phyloP scores from a whole-genome alignment of 192 early-diverging fungal species.

The Dissophora globulifera region DNA sequence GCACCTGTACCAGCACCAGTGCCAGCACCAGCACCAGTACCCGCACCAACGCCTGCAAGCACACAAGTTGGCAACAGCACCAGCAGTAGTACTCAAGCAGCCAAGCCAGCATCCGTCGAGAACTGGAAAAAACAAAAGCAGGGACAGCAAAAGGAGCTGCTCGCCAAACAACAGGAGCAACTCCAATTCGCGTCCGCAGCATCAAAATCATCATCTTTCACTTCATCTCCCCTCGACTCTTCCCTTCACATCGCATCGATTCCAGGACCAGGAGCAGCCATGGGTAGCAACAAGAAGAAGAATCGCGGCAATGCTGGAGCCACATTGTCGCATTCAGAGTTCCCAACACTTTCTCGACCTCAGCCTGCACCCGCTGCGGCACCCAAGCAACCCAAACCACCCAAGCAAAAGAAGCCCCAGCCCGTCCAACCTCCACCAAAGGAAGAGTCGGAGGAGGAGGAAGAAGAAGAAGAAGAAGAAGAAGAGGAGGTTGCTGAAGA shows the following conservation, averaged over 20 bases:
- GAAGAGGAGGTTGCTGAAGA: constrained; percentile 6
- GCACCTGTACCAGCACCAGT: background rate
- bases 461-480: constrained; percentile 12
- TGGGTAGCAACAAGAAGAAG: constrained; percentile 47
- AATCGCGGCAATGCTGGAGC: constrained; percentile 36
- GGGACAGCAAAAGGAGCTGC: constrained; percentile 21
- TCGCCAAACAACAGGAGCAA: constrained; percentile 46
- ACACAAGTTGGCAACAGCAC: background rate
- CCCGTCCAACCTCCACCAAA: background rate
- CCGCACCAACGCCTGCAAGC: background rate
- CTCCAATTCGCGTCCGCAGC: constrained; percentile 44
- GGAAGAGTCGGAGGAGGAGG: no score
- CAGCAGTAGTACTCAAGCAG: no score
- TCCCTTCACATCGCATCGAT: constrained; percentile 34
- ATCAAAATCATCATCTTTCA: constrained; percentile 21
- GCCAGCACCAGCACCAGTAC: background rate
- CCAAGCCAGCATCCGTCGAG: constrained; percentile 33
- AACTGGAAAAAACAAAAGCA: constrained; percentile 40
- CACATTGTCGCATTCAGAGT: constrained; percentile 39
- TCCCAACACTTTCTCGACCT: constrained; percentile 37
- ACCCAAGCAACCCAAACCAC: constrained; percentile 38
- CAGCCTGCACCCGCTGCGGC: constrained; percentile 7
- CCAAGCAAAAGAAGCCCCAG: constrained; percentile 25
- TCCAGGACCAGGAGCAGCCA: constrained; percentile 48
- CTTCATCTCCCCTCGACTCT: constrained; percentile 19